Conservation (phyloP, 1,284 basidiomycete species). For the Ganoderma lingzhi region DNA sequence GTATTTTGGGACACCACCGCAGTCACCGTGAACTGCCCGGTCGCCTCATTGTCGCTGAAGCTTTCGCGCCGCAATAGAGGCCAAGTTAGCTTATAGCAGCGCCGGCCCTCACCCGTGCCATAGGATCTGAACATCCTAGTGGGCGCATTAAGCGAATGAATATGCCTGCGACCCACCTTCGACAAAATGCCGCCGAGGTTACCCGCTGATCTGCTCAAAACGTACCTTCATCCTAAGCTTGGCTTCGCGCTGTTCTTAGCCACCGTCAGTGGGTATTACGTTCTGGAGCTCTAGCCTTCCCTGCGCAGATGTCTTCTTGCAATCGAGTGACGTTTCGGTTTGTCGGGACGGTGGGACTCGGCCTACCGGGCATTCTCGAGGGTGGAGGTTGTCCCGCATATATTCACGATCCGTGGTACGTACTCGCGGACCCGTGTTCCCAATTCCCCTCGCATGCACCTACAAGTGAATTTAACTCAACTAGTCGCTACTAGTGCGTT, state of each 20-base stretch:
- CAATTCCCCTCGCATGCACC: neutral
- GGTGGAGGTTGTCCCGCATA: neutral
- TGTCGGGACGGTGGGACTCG: neutral
- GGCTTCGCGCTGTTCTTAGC: neutral
- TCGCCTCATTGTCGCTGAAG: slow-evolving; percentile 1
- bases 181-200: neutral
- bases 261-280: neutral
- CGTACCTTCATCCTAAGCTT: neutral
- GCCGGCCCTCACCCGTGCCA: neutral
- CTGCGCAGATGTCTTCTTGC: neutral
- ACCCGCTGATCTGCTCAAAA: slow-evolving; percentile 2
- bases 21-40: neutral
- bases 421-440: neutral
- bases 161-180: neutral
- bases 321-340: neutral
- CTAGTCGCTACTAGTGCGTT: neutral
- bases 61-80: neutral
- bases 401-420: neutral
- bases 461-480: neutral
- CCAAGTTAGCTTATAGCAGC: neutral
- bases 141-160: neutral
- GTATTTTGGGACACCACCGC: slow-evolving; percentile 1
- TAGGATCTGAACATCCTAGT: neutral
- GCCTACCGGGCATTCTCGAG: neutral
- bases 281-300: neutral